These are phyloP conservation scores for Lentinus polychrous DNA, from an alignment of 1,284 basidiomycete species.

Conservation along the genomic window DNA sequence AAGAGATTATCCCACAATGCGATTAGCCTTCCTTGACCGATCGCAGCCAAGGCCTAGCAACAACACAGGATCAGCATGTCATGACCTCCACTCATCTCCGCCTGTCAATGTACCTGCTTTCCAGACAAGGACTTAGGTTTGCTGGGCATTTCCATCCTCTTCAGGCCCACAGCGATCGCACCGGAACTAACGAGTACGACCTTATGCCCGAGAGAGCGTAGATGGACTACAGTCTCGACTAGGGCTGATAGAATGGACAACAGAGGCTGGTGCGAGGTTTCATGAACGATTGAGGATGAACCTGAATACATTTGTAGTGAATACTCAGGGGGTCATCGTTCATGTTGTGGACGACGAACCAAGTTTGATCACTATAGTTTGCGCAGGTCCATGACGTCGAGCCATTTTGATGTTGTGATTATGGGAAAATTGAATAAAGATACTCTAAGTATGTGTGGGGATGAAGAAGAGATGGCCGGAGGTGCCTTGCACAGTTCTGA, in stretches of 20 bases:
- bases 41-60: slow-evolving; percentile 83
- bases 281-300: slow-evolving; percentile 91
- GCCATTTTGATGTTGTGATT: slow-evolving; percentile 22
- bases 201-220: slow-evolving; percentile 81
- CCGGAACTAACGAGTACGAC: slow-evolving; percentile 96
- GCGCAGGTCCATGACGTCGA: slow-evolving; percentile 27
- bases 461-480: too few species aligned
- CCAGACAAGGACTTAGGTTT: slow-evolving; percentile 82
- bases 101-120: slow-evolving; percentile 62
- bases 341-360: slow-evolving; percentile 36
- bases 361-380: slow-evolving; percentile 83
- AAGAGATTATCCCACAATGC: slow-evolving; percentile 98
- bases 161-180: slow-evolving; percentile 91
- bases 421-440: too few species aligned
- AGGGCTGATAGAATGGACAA: slow-evolving; percentile 87
- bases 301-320: slow-evolving; percentile 37
- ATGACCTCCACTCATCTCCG: neutral
- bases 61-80: slow-evolving; percentile 10
- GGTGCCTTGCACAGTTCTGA: too few species aligned
- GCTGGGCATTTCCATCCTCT: slow-evolving; percentile 82
- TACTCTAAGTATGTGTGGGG: too few species aligned
- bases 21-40: slow-evolving; percentile 94
- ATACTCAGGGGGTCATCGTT: neutral
- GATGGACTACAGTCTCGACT: slow-evolving; percentile 83
- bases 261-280: slow-evolving; percentile 84